A percentile compares a stretch with the other conserved stretches of the same genome.
These are phyloP conservation scores for Backusella liffmaniae DNA, from an alignment of 192 early-diverging fungal species.

Conservation along the genomic window DNA sequence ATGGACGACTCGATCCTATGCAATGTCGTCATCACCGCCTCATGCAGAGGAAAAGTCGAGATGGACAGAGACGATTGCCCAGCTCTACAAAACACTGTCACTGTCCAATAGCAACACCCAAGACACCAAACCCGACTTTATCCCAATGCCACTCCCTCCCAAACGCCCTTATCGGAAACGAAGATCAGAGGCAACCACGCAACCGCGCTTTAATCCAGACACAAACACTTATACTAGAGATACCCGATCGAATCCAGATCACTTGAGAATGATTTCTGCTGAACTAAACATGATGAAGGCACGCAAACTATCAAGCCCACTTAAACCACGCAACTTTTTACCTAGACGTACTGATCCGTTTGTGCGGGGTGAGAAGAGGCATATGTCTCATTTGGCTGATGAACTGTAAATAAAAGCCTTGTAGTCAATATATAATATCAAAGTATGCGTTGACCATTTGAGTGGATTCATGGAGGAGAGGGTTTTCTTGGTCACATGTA, in stretches of 20 bases:
- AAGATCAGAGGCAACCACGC: slow-evolving; percentile 33
- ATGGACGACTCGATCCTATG: slow-evolving; percentile 24
- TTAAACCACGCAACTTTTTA: slow-evolving; percentile 44
- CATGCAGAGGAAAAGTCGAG: not conserved
- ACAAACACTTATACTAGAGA: slow-evolving; percentile 40
- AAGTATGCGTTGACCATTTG: not conserved
- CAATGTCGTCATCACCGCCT: slow-evolving; percentile 27
- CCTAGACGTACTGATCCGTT: slow-evolving; percentile 43
- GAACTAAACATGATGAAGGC: slow-evolving; percentile 55
- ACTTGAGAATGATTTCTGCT: slow-evolving; percentile 52
- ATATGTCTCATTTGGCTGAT: not conserved
- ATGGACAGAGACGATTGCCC: slow-evolving; percentile 22
- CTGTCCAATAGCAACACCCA: not conserved
- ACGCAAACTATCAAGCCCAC: slow-evolving; percentile 44
- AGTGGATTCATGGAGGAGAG: no score
- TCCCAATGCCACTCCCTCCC: slow-evolving; percentile 31
- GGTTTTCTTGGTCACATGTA: no score
- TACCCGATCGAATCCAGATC: slow-evolving; percentile 48
- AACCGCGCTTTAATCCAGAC: slow-evolving; percentile 31
- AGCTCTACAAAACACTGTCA: slow-evolving; percentile 1
- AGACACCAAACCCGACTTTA: slow-evolving; percentile 2
- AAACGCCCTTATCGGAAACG: not conserved
- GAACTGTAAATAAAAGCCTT: not conserved
- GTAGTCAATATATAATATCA: not conserved
- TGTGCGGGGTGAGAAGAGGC: slow-evolving; percentile 10